Evolutionary conservation across 225 moss, liverwort and hornwort genomes (phyloP).

Genomic region (Polytrichum commune): DNA sequence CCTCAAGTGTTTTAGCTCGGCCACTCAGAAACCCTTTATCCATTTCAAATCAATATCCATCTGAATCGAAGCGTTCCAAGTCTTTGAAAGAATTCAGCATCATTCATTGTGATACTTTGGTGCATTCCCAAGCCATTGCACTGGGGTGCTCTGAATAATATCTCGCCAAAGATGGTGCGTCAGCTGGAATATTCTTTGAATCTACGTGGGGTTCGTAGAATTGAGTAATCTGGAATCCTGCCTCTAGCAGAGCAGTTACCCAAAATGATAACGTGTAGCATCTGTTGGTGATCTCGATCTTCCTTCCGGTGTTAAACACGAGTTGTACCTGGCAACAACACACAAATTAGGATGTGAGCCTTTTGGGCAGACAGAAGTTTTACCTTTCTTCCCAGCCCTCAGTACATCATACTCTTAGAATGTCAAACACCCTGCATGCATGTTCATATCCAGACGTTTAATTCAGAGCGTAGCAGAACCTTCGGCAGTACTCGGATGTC

Average conservation of each 20-base stretch:
- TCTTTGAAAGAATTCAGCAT: neutral
- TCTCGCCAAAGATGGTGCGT: conserved; percentile 14
- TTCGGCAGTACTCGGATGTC: no score
- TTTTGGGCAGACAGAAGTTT: no score
- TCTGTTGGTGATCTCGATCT: conserved; percentile 27
- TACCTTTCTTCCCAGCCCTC: no score
- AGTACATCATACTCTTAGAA: no score
- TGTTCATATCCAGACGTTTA: no score
- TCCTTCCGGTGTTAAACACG: conserved; percentile 17
- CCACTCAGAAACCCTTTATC: no score
- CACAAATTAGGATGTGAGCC: neutral
- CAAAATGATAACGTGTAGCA: conserved; percentile 37
- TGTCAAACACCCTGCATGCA: no score
- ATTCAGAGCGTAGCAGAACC: no score
- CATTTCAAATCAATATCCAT: no score
- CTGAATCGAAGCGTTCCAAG: no score
- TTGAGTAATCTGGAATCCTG: conserved; percentile 28
- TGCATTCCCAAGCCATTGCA: conserved; percentile 28
- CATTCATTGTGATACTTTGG: conserved; percentile 19
- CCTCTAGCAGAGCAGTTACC: conserved; percentile 22
- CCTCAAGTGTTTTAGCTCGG: no score
- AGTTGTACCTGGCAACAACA: conserved; percentile 16
- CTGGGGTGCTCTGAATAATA: conserved; percentile 22
- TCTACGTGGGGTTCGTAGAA: conserved; percentile 23
- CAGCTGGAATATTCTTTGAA: conserved; percentile 6